Evolutionary conservation across 2,329 filamentous ascomycete species (phyloP).

Genomic region (Sclerotinia subarctica): DNA sequence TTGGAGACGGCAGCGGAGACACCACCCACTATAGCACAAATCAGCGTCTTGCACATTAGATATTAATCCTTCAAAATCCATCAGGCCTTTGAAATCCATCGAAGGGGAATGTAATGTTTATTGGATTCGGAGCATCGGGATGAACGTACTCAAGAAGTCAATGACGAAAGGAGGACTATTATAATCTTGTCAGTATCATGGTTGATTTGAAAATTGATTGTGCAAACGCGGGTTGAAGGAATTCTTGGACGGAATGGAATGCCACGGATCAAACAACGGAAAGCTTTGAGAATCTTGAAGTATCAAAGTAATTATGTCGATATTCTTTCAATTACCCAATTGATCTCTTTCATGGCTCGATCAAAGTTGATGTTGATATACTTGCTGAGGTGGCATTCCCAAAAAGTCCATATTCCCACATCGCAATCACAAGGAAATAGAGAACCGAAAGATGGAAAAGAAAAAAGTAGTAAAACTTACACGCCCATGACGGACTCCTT

Average conservation of each 20-base stretch:
- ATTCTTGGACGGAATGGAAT: conserved; percentile 25
- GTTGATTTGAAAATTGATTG: conserved; percentile 19
- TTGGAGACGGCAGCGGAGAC: conserved; percentile 99
- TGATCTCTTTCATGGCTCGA: not conserved
- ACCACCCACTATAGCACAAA: conserved; percentile 80
- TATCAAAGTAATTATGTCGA: not conserved
- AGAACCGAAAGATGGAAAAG: not conserved
- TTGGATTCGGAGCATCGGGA: conserved; percentile 23
- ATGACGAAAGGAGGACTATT: conserved; percentile 78
- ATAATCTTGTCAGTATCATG: conserved; percentile 31
- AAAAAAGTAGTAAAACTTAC: conserved; percentile 48
- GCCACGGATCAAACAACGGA: conserved; percentile 30
- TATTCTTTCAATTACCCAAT: not conserved
- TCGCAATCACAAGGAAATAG: conserved; percentile 22
- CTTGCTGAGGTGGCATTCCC: conserved; percentile 1
- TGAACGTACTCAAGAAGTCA: conserved; percentile 95
- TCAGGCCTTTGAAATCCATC: conserved; percentile 21
- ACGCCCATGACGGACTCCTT: conserved; percentile 63
- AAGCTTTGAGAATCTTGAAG: conserved; percentile 21
- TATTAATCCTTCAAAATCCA: conserved; percentile 12
- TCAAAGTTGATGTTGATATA: not conserved
- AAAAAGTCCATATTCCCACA: conserved; percentile 24
- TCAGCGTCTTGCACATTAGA: conserved; percentile 26
- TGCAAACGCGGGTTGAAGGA: conserved; percentile 17
- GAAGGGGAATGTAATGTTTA: conserved; percentile 22